These are phyloP conservation scores for Phytophthora fragariaefolia DNA, from an alignment of 352 stramenopile genomes.

Conservation along the genomic window DNA sequence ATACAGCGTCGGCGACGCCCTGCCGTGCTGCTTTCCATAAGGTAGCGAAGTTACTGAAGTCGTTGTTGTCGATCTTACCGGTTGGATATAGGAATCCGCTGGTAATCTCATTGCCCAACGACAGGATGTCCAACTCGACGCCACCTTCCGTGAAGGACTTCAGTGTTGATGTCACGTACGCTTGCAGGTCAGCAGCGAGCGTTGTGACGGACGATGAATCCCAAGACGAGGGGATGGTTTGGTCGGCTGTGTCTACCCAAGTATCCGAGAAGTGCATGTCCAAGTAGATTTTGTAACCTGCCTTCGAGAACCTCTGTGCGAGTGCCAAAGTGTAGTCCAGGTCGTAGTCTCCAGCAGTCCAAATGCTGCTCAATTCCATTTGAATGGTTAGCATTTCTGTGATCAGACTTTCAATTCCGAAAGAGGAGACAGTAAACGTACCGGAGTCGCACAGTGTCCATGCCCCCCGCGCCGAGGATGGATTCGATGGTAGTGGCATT, in stretches of 20 bases:
- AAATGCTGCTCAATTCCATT: conserved; percentile 26
- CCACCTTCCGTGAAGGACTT: conserved; percentile 38
- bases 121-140: conserved; percentile 38
- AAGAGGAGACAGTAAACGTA: neutral
- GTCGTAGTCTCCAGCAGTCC: conserved; percentile 38
- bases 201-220: conserved; percentile 30
- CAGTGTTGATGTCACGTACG: conserved; percentile 43
- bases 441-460: conserved; percentile 33
- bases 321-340: conserved; percentile 36
- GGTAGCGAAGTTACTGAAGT: conserved; percentile 40
- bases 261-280: conserved; percentile 53
- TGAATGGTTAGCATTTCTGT: neutral
- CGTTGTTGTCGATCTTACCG: conserved; percentile 28
- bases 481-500: conserved; percentile 27
- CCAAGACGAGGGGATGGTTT: conserved; percentile 35
- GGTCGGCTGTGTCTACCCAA: conserved; percentile 37
- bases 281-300: conserved; percentile 46
- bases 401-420: neutral
- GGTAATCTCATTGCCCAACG: conserved; percentile 46
- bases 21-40: conserved; percentile 40
- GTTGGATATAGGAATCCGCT: conserved; percentile 37
- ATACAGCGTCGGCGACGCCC: conserved; percentile 38
- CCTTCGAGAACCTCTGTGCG: conserved; percentile 38
- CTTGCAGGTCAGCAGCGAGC: conserved; percentile 26
- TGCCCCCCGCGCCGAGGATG: conserved; percentile 37